Evolutionary conservation across 768 basidiomycete species (phyloP), one percentile per base, ranked within the genome.

Genomic region (Neoboletus subvelutipes): DNA sequence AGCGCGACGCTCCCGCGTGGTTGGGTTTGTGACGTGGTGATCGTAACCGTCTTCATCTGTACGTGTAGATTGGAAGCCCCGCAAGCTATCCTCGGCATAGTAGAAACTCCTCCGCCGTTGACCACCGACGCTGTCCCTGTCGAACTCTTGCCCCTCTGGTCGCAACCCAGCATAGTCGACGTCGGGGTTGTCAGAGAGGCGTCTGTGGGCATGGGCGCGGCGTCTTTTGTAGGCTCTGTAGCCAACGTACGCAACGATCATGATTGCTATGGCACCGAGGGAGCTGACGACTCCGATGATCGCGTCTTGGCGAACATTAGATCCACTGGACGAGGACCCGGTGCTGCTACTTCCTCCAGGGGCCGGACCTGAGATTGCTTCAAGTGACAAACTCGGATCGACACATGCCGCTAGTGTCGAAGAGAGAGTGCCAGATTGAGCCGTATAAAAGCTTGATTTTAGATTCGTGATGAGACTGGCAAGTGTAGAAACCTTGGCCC

Each of bases 201-300:
- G 82, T 33, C 80, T 77, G 68, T 96, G 93, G 7, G 84, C 85
- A 34, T 82, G 76, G 68, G 86, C 87, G 47, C 81, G 81, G 41
- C 83, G 83, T 54, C 84, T 78, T 74, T 87, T 85, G 70, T 85
- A 75, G 5, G 86, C 82, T 53, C 87, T 82, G 67, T 83, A 86
- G 42, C 84, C 78, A 64, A 95, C 86, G 76, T 84, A 89, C 17
- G 78, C 79, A 31, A 93, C 78, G 36, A 90, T 84, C 41, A 91
- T 64, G 42, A 93, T 68, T 1, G 91, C 86, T 53, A 94, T 80
- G 5, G 82, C 89, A 13, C 93, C 93, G 20, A 96, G 80, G 3
- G 88, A 85, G 40, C 82, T 85, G 60, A 93, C 90, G 4, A 96
- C 92, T 22, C 94, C 94, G 59, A 97, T 94, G 67, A 96, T 94